Conservation (phyloP, 2,329 filamentous ascomycete species). For the Juglanconis juglandina region DNA sequence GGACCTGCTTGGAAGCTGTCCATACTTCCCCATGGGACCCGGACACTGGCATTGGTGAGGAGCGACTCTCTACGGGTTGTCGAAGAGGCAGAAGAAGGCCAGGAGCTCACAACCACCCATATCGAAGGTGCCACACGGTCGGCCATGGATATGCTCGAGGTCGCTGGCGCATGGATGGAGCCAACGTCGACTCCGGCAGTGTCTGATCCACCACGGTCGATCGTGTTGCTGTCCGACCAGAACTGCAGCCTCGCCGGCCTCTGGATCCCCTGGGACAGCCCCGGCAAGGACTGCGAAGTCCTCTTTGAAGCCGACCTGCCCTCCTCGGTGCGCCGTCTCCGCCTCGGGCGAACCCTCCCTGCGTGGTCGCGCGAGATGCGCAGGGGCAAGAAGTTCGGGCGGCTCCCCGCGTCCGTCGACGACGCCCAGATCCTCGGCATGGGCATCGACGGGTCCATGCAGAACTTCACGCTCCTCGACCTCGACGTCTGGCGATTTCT, state of each 20-base stretch:
- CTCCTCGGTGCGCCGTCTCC: constrained; percentile 55
- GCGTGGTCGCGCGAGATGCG: constrained; percentile 39
- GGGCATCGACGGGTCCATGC: constrained; percentile 66
- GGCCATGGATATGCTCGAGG: constrained; percentile 44
- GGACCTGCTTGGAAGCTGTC: constrained; percentile 42
- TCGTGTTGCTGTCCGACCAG: constrained; percentile 48
- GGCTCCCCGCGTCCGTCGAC: constrained; percentile 39
- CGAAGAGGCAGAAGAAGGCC: constrained; percentile 25
- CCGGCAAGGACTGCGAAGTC: constrained; percentile 39
- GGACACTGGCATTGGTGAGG: constrained; percentile 48
- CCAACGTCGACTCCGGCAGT: constrained; percentile 1
- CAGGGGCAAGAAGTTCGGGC: constrained; percentile 37
- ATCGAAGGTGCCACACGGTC: constrained; percentile 43
- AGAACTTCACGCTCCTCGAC: constrained; percentile 65
- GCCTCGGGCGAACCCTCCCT: constrained; percentile 49
- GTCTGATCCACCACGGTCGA: constrained; percentile 30
- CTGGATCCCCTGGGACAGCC: constrained; percentile 45
- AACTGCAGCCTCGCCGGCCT: constrained; percentile 45
- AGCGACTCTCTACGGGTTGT: constrained; percentile 56
- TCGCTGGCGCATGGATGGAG: constrained; percentile 32
- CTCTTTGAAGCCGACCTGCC: constrained; percentile 57
- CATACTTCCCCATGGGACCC: constrained; percentile 43
- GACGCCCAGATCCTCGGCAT: constrained; percentile 59
- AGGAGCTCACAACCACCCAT: constrained; percentile 29
- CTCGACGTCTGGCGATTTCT: constrained; percentile 65